Evolutionary conservation across 2,329 filamentous ascomycete genomes (phyloP).

Genomic region (Aphanoascus verrucosus): DNA sequence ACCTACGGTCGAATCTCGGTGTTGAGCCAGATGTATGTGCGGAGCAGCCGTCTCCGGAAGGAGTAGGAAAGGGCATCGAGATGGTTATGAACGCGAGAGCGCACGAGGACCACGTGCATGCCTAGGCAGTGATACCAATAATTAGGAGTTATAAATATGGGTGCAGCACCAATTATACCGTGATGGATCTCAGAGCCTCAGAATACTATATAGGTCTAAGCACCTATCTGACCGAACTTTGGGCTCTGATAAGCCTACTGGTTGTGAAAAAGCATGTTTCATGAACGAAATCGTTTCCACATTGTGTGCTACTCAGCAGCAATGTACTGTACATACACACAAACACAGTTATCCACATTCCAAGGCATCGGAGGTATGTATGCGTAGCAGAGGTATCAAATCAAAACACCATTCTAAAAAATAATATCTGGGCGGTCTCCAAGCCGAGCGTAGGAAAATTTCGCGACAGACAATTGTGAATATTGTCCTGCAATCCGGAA

Average conservation of each 20-base stretch:
- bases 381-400: slow-evolving; percentile 1
- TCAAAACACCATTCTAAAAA: slow-evolving; percentile 1
- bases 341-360: slow-evolving; percentile 8
- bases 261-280: not conserved
- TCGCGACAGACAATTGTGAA: not conserved
- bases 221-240: not conserved
- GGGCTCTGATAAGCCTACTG: not conserved
- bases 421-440: not conserved
- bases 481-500: not conserved
- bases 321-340: not conserved
- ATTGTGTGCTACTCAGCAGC: slow-evolving; percentile 1
- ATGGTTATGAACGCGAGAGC: slow-evolving; percentile 31
- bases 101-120: not conserved
- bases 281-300: not conserved
- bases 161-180: too few species aligned
- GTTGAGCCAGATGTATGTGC: slow-evolving; percentile 53
- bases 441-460: not conserved
- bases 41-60: slow-evolving; percentile 68
- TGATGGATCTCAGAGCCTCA: not conserved
- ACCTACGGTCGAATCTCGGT: slow-evolving; percentile 43
- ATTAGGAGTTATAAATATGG: not conserved
- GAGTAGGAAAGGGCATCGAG: slow-evolving; percentile 58
- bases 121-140: slow-evolving; percentile 1
- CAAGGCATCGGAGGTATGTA: not conserved
- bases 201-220: not conserved